These are phyloP conservation scores for Cupressus sempervirens DNA, from an alignment of 75 land plant genomes.

Conservation along the genomic window DNA sequence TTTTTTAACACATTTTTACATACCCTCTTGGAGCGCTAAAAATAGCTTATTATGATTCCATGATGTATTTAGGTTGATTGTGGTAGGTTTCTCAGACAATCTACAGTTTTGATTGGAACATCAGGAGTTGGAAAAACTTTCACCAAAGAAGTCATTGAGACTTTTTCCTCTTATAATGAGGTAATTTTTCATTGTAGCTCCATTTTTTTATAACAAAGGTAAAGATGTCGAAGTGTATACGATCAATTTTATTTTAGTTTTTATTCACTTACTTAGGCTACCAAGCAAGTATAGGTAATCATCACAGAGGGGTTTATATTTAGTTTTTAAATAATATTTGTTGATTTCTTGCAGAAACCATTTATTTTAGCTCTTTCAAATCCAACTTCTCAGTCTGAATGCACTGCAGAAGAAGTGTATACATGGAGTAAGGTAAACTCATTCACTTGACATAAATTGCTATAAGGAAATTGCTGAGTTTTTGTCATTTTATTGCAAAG, in stretches of 20 bases:
- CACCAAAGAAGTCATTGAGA: conserved; percentile 85
- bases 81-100: not conserved
- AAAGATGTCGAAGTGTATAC: not conserved
- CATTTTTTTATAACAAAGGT: not conserved
- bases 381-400: conserved; percentile 92
- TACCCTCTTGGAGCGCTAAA: not conserved
- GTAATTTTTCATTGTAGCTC: conserved; percentile 27
- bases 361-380: conserved; percentile 87
- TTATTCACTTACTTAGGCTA: not conserved
- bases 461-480: not conserved
- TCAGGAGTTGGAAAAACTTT: conserved; percentile 83
- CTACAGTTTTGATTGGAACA: conserved; percentile 81
- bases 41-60: not conserved
- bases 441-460: not conserved
- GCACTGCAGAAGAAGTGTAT: conserved; percentile 92
- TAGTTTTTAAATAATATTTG: not conserved
- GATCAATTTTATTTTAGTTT: not conserved
- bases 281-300: not conserved
- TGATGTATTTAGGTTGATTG: not conserved
- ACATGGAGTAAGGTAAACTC: conserved; percentile 62
- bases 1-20: not conserved
- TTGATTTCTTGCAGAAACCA: conserved; percentile 55
- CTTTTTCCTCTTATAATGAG: conserved; percentile 80
- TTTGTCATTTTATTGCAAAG: not conserved
- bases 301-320: not conserved